Base-by-base conservation (phyloP, 176 grass and related monocot species). In the Themeda triandra region DNA sequence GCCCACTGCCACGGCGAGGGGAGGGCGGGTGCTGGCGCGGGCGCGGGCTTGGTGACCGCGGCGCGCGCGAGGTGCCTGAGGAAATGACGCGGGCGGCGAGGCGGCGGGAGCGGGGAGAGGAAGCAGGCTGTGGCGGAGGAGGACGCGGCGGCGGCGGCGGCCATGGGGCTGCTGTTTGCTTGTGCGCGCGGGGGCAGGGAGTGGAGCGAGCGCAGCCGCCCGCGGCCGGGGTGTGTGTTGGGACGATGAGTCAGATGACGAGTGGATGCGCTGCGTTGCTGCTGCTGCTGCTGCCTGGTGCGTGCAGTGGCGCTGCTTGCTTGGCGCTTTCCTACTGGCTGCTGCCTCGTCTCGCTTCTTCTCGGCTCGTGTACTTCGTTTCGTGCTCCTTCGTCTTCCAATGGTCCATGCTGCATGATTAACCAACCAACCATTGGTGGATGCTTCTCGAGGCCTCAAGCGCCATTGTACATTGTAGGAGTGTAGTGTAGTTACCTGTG, bases 61-160 rank as follows among this genome's bases (percentile, higher is more conserved):
- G 85, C 80, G 63, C 69, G 66, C 59, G 24, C 48, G 25, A 84
- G 32, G 51, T 65, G 75, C 2, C 41, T 69, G 69, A 80, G 75
- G 85, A 46, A 87, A 76, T 90, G 89, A 41, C 89, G 81, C 75
- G 59, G 41, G 32, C 65, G 75, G 69, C 53, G 76, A 13, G 69
- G 79, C 14, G 27, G 67, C 13, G 84, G 49, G 44, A 62, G 59
- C 48, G 80, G 46, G 76, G 85, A 71, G 89, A 91, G 80, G 80
- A 87, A 91, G 85, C 80, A 84, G 39, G 81, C 85, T 8, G 60
- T 15, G 63, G 88, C 51, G 14, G 82, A 37, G 77, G 87, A 58
- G 45, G 81, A 10, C 9, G 54, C 8, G 82, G 71, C 23, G 76
- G 88, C 65, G 64, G 84, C 88, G 71, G 72, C 31, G 77, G 83